Evolutionary conservation across 225 moss, liverwort and hornwort species (phyloP), one percentile per base, ranked within the genome.

Genomic region (Rhytidiadelphus loreus): DNA sequence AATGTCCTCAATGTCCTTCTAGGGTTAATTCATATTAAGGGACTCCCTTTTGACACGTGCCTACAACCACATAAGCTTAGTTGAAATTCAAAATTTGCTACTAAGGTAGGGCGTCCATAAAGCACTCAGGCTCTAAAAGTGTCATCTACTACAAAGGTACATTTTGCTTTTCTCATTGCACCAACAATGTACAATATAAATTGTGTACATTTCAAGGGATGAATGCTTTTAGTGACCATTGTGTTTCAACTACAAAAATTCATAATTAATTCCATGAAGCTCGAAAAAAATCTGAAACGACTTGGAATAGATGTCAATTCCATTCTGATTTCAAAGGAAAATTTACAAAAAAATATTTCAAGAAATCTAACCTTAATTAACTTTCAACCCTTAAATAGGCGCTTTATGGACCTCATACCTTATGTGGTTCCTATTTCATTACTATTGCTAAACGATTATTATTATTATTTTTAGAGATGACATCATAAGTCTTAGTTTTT

Each of bases 51-150:
- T 25, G 41, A 50, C 50, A 50, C 13, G 13, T 12, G 52, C 52
- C 15, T 52, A 52, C 5, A 16, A 52, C 14, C 11, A 52, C 16
- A 5, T 26, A 26, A 71, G 43, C 16, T 43, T 26, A 26, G 6
- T 26, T 71, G 9, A 70, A 71, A 26, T 43, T 43, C 71, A 43
- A 26, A 43, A 43, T 71, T 8, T 25, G 2, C 25, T 12, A 39
- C 13, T 44, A 18, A 29, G 11, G 12, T 50, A 20, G 12, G 0
- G 12, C 7, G 12, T 26, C 0, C 32, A 7, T 20, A 7, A 32
- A 50, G 12, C 2, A 0, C 4, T 18, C 0, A 0, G 1, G 16
- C 1, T 44, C 3, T 28, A 6, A 10, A 16, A 72, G 6, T 4
- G 0, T 17, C 10, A 0, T 28, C 7, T 19, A 11, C 7, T 18